These are phyloP conservation scores for Metschnikowia bowlesiae DNA, from an alignment of 805 yeast species.

Conservation along the genomic window DNA sequence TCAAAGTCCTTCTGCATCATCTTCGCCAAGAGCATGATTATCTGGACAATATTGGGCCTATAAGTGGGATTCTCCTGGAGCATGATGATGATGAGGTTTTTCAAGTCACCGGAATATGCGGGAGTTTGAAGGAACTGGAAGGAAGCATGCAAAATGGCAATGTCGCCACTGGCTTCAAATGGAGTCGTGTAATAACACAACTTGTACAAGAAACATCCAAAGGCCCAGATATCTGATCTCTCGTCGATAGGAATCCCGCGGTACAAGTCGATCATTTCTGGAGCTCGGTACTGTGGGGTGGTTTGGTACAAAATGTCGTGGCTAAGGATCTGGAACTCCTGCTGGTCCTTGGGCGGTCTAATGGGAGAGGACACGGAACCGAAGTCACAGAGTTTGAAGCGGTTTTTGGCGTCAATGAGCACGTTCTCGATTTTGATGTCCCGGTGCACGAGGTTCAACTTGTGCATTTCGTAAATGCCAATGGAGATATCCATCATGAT, in stretches of 20 bases:
- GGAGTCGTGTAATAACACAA: slow-evolving; percentile 92
- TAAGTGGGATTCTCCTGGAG: slow-evolving; percentile 75
- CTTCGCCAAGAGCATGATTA: slow-evolving; percentile 59
- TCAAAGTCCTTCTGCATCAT: slow-evolving; percentile 36
- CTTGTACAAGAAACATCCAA: slow-evolving; percentile 88
- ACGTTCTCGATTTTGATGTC: slow-evolving; percentile 96
- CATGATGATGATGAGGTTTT: slow-evolving; percentile 71
- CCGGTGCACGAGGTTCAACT: slow-evolving; percentile 73
- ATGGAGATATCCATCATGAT: slow-evolving; percentile 78
- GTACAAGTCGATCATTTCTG: slow-evolving; percentile 92
- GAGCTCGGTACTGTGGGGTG: slow-evolving; percentile 92
- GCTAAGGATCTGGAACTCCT: slow-evolving; percentile 69
- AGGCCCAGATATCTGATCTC: slow-evolving; percentile 94
- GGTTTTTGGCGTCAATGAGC: slow-evolving; percentile 61
- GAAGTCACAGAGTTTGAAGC: slow-evolving; percentile 86
- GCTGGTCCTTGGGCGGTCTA: slow-evolving; percentile 69
- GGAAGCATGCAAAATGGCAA: slow-evolving; percentile 81
- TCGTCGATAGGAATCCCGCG: slow-evolving; percentile 83
- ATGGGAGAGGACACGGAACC: slow-evolving; percentile 76
- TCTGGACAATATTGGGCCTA: slow-evolving; percentile 86
- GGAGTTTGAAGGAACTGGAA: slow-evolving; percentile 74
- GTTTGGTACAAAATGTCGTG: slow-evolving; percentile 87
- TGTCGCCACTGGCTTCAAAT: slow-evolving; percentile 81
- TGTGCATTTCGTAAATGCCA: slow-evolving; percentile 86
- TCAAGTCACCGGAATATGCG: slow-evolving; percentile 62